phyloP scores from a whole-genome alignment of 2,329 filamentous ascomycete genomes.

The Hymenoscyphus linearis region DNA sequence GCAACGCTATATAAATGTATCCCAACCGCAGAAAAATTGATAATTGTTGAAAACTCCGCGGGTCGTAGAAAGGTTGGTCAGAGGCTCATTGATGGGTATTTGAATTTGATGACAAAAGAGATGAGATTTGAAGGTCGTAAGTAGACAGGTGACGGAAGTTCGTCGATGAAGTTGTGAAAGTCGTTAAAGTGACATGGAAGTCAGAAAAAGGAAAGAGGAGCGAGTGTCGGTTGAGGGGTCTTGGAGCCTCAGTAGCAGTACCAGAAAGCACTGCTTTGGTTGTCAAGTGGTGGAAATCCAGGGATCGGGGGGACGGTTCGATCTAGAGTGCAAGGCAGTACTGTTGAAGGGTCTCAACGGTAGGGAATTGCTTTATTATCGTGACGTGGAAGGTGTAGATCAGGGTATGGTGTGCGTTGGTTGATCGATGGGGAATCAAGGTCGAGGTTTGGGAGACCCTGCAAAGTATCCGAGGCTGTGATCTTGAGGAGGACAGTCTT shows the following conservation, averaged over 20 bases:
- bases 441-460: slow-evolving; percentile 10
- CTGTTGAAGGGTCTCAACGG: slow-evolving; percentile 21
- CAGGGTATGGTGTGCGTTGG: slow-evolving; percentile 5
- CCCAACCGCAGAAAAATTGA: slow-evolving; percentile 28
- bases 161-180: slow-evolving; percentile 29
- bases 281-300: slow-evolving; percentile 6
- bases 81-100: slow-evolving; percentile 38
- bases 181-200: slow-evolving; percentile 35
- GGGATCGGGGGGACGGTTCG: slow-evolving; percentile 20
- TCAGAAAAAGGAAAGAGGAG: slow-evolving; percentile 14
- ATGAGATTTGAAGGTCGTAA: slow-evolving; percentile 42
- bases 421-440: slow-evolving; percentile 5
- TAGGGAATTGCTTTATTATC: slow-evolving; percentile 14
- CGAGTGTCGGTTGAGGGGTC: slow-evolving; percentile 29
- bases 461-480: slow-evolving; percentile 14
- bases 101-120: slow-evolving; percentile 45
- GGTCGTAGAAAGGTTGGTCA: slow-evolving; percentile 34
- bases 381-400: slow-evolving; percentile 10
- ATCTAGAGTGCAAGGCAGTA: slow-evolving; percentile 15
- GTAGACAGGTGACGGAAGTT: slow-evolving; percentile 28
- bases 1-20: slow-evolving; percentile 35
- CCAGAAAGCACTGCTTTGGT: slow-evolving; percentile 21
- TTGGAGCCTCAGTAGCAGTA: slow-evolving; percentile 21
- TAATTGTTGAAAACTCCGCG: slow-evolving; percentile 30
- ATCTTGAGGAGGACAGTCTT: slow-evolving; percentile 13